Conservation (phyloP, 495 filamentous ascomycete species). For the Penicillium odoratum region DNA sequence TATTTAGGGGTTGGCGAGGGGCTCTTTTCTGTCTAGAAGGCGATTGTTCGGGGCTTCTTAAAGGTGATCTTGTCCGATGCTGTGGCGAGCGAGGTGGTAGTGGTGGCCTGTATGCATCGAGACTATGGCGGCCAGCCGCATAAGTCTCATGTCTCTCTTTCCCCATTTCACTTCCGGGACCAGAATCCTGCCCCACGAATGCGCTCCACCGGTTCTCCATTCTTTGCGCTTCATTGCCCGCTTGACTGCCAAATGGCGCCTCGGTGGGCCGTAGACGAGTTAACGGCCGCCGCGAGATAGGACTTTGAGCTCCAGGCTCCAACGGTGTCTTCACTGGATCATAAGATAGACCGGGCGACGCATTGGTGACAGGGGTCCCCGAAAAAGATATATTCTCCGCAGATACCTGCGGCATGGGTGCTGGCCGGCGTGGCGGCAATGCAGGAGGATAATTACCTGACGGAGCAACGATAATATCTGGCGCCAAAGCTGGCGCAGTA, state of each 20-base stretch:
- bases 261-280: conserved; percentile 33
- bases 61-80: conserved; percentile 22
- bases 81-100: conserved; percentile 36
- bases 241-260: conserved; percentile 16
- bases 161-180: conserved; percentile 21
- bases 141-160: conserved; percentile 27
- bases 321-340: neutral
- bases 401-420: conserved; percentile 20
- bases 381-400: conserved; percentile 27
- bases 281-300: conserved; percentile 26
- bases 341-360: neutral
- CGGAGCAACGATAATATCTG: conserved; percentile 12
- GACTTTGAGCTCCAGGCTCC: conserved; percentile 3
- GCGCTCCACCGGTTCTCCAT: conserved; percentile 38
- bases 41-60: conserved; percentile 32
- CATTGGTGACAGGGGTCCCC: conserved; percentile 19
- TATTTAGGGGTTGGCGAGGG: conserved; percentile 2
- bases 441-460: conserved; percentile 6
- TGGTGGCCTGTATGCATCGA: conserved; percentile 35
- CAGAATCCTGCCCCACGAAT: conserved; percentile 28
- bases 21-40: neutral
- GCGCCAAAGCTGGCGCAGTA: conserved; percentile 16
- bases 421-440: conserved; percentile 22
- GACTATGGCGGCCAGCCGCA: conserved; percentile 31
- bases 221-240: conserved; percentile 15